A percentile compares a stretch with the other conserved stretches of the same genome.
Conservation (phyloP, 495 filamentous ascomycete genomes). For the Penicillium maclennaniae region DNA sequence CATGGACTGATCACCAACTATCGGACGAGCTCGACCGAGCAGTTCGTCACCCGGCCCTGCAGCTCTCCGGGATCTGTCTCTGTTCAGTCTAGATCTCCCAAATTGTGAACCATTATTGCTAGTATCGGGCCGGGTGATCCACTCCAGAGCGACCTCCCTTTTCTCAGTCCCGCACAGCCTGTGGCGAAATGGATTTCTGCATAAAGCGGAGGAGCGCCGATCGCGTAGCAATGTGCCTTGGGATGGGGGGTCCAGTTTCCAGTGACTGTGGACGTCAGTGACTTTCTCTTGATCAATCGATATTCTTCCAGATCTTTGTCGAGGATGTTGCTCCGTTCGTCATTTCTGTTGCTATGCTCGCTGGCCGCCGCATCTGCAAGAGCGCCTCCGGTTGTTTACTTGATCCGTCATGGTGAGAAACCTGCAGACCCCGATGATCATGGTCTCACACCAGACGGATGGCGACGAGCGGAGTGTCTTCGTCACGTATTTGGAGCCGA, state of each 20-base stretch:
- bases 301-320: too few species aligned
- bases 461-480: slow-evolving; percentile 45
- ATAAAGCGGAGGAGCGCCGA: background rate
- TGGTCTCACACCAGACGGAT: slow-evolving; percentile 39
- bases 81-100: background rate
- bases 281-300: too few species aligned
- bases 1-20: background rate
- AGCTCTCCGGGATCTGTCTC: background rate
- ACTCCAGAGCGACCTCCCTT: background rate
- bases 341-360: background rate
- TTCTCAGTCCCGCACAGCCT: background rate
- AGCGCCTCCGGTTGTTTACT: slow-evolving; percentile 35
- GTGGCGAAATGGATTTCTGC: background rate
- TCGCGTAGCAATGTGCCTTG: background rate
- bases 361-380: slow-evolving; percentile 1
- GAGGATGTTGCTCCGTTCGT: slow-evolving; percentile 2
- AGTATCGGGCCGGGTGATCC: background rate
- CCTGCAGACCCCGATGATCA: slow-evolving; percentile 33
- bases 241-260: background rate
- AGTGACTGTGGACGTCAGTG: background rate
- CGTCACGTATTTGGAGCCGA: slow-evolving; percentile 38
- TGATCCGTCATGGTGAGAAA: slow-evolving; percentile 56
- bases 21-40: slow-evolving; percentile 1
- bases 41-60: slow-evolving; percentile 2
- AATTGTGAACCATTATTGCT: slow-evolving; percentile 2